Base-by-base conservation (phyloP, 345 rosid genomes). In the Lepidium aucheri region DNA sequence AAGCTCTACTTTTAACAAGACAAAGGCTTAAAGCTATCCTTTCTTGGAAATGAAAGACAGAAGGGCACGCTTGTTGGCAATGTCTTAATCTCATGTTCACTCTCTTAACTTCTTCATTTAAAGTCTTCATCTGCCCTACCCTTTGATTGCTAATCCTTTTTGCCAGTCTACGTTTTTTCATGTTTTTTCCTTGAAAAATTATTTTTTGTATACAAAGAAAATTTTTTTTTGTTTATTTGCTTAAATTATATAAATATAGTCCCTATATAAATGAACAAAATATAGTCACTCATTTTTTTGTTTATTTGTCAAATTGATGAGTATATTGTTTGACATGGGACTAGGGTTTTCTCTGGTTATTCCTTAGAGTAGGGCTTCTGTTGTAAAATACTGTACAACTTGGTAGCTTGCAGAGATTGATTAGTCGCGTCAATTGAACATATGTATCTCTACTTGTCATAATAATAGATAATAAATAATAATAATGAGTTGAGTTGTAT, bases 41-140 rank as follows among this genome's bases (percentile, higher is more conserved):
- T 86, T 86, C 92, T 87, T 80, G 91, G 96, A 82, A 92, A 87
- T 89, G 93, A 83, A 84, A 87, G 89, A 83, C 76, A 79, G 69
- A 66, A 50, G 59, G 69, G 67, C 82, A 82, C 74, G 85, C 86
- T 75, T 73, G 68, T 69, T 51, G 54, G 73, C 69, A 66, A 69
- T 41, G 54, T 76, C 67, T 58, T 73, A 46, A 67, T 77, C 70
- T 80, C 59, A 69, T 69, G 81, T 74, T 69, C 60, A 71, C 73
- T 67, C 49, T 52, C 67, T 63, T 71, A 45, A 53, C 41, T 71
- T 45, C 17, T n/a, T 56, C 51, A 59, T 44, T 67, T 52, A 66
- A 40, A 49, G 39, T 41, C 54, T 58, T 51, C 44, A 20, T 20
- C 22, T 20, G 2, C 22, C 22, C 22, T 20, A 20, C 22, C 22